phyloP scores from a whole-genome alignment of 352 stramenopile genomes.

The Phytopythium cucurbitacearum region DNA sequence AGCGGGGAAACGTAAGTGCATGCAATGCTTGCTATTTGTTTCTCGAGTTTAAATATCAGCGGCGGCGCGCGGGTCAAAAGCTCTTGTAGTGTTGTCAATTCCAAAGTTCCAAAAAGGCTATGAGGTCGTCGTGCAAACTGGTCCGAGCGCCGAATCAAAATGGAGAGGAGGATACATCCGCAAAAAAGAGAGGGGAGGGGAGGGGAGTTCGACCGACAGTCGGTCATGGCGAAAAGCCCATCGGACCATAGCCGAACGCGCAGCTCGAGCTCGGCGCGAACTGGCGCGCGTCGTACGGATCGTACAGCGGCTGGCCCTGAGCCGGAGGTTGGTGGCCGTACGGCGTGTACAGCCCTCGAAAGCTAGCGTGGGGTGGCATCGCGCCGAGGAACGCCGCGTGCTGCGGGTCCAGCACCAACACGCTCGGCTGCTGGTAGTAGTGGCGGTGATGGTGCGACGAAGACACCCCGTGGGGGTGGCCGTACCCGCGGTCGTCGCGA shows the following conservation, averaged over 20 bases:
- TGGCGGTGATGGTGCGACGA: slow-evolving; percentile 10
- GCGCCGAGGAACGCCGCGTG: slow-evolving; percentile 10
- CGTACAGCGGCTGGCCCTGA: slow-evolving; percentile 14
- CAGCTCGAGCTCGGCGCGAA: too few species aligned
- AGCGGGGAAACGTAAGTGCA: background rate
- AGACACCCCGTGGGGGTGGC: slow-evolving; percentile 22
- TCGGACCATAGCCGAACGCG: background rate
- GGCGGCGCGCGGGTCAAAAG: too few species aligned
- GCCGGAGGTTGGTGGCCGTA: slow-evolving; percentile 11
- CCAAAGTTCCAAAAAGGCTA: slow-evolving; percentile 4
- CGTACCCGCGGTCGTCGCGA: slow-evolving; percentile 24
- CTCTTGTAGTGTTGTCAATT: background rate
- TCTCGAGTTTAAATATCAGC: background rate
- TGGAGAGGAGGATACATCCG: background rate
- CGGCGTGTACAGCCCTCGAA: slow-evolving; percentile 5
- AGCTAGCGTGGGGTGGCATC: background rate
- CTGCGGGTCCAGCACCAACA: slow-evolving; percentile 12
- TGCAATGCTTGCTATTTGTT: slow-evolving; percentile 1
- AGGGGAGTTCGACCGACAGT: background rate
- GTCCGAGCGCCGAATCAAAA: slow-evolving; percentile 19
- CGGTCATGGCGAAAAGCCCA: background rate
- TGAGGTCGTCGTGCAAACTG: slow-evolving; percentile 3
- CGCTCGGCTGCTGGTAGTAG: slow-evolving; percentile 19
- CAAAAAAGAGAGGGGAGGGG: background rate
- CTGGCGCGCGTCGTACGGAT: slow-evolving; percentile 2